These are phyloP conservation scores for Aurifilum marmelostoma DNA, from an alignment of 2,329 filamentous ascomycete genomes.

Conservation along the genomic window DNA sequence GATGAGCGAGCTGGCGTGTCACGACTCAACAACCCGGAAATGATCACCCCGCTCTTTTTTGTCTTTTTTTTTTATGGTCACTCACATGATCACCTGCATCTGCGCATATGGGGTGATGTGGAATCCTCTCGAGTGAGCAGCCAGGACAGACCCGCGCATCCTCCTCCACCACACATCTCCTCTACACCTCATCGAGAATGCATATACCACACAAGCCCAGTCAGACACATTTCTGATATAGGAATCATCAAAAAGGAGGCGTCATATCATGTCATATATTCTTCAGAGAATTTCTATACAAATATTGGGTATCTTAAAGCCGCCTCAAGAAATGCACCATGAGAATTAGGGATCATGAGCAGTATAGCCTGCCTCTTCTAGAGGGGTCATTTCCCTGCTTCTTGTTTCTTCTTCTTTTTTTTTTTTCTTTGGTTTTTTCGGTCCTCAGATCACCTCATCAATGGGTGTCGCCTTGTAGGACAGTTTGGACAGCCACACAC, in stretches of 20 bases:
- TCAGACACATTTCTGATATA: background rate
- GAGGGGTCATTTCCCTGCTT: background rate
- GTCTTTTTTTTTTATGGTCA: background rate
- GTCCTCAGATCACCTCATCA: background rate
- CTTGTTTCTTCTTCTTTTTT: background rate
- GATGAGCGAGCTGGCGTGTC: background rate
- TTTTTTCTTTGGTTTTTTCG: background rate
- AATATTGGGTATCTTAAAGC: constrained; percentile 6
- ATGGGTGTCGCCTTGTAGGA: constrained; percentile 6
- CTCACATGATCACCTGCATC: background rate
- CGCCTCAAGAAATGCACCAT: background rate
- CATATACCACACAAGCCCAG: background rate
- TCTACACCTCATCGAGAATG: background rate
- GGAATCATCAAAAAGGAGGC: background rate
- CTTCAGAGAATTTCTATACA: background rate
- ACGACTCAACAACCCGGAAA: background rate
- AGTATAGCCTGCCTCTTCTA: constrained; percentile 2
- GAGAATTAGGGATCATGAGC: background rate
- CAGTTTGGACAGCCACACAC: constrained; percentile 20
- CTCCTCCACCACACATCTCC: background rate
- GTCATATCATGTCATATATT: background rate
- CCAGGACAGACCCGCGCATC: too few relatives aligned
- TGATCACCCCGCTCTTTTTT: background rate
- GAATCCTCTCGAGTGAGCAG: background rate
- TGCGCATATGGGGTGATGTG: background rate